phyloP scores from a whole-genome alignment of 1,139 yeast genomes.

The Zygosaccharomyces sapae region DNA sequence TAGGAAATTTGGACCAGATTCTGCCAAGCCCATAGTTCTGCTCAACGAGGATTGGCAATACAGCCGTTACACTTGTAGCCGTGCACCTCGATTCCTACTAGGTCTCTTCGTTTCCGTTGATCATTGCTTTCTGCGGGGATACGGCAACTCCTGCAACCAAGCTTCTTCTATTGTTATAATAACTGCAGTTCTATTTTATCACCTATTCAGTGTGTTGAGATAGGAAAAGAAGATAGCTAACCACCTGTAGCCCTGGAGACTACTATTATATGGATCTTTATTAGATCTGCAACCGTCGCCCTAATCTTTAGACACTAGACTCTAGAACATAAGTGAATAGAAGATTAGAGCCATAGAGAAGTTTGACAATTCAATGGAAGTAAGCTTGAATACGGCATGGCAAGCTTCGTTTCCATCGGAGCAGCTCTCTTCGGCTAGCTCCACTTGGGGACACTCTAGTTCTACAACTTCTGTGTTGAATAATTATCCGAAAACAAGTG shows the following conservation, averaged over 20 bases:
- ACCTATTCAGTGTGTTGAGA: not conserved
- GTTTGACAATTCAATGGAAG: slow-evolving; percentile 3
- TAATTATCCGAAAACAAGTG: not conserved
- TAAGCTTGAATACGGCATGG: slow-evolving; percentile 1
- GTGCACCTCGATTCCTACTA: not conserved
- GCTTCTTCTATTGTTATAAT: not conserved
- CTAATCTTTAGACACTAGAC: not conserved
- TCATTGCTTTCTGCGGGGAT: not conserved
- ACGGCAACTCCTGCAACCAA: not conserved
- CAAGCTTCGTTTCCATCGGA: slow-evolving; percentile 2
- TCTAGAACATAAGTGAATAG: not conserved
- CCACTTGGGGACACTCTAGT: not conserved
- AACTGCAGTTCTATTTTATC: not conserved
- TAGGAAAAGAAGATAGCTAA: not conserved
- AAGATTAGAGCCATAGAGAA: not conserved
- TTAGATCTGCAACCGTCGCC: not conserved
- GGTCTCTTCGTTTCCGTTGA: not conserved
- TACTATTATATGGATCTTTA: not conserved
- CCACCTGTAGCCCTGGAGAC: not conserved
- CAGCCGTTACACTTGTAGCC: not conserved
- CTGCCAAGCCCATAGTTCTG: not conserved
- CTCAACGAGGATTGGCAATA: not conserved
- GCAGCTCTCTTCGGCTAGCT: slow-evolving; percentile 1
- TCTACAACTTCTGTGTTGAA: not conserved
- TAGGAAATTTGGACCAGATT: not conserved